Evolutionary conservation across 257 asterid genomes (phyloP), one percentile per base, ranked within the genome.

Genomic region (Fraxinus pennsylvanica): DNA sequence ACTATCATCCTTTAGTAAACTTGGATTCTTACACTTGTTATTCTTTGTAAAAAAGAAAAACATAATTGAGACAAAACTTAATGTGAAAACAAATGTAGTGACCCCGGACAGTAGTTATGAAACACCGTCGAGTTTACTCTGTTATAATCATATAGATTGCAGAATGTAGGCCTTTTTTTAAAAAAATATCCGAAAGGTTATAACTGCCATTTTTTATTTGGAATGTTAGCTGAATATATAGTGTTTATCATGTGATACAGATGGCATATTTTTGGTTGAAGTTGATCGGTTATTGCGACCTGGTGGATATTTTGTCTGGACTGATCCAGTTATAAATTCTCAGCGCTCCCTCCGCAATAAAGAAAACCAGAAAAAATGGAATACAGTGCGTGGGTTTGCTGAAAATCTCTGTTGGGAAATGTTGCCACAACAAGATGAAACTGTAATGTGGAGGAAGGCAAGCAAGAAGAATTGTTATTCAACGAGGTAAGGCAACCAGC

Each of bases 301-400:
- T 79, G 99, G 99, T 82, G 99, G 99, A 81, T 96, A 93, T 81
- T 96, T 96, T 84, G 99, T 96, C 86, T 96, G 99, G 99, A 96
- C 98, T 63, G 94, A 95, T 78, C 96, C 96, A 61, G 80, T 90
- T 78, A 89, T 87, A 72, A 94, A 88, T 86, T 85, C 95, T 80
- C 98, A 90, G 81, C 92, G 87, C 25, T 86, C 85, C 68, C 86
- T 89, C 45, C 97, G 89, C 80, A 90, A 92, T 75, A 96, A 92
- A 83, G 94, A 77, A 74, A 94, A 84, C 85, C 82, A 87, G 78
- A 92, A 96, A 85, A 93, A 88, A 78, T 96, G 97, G 99, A 89
- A 91, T 66, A 76, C 92, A 57, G 93, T 96, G 81, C 95, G 84
- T 39, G 74, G 71, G 47, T 84, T 86, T 78, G 90, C 96, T 29